phyloP scores from a whole-genome alignment of 1,139 yeast species.

The Suhomyces kunorum region DNA sequence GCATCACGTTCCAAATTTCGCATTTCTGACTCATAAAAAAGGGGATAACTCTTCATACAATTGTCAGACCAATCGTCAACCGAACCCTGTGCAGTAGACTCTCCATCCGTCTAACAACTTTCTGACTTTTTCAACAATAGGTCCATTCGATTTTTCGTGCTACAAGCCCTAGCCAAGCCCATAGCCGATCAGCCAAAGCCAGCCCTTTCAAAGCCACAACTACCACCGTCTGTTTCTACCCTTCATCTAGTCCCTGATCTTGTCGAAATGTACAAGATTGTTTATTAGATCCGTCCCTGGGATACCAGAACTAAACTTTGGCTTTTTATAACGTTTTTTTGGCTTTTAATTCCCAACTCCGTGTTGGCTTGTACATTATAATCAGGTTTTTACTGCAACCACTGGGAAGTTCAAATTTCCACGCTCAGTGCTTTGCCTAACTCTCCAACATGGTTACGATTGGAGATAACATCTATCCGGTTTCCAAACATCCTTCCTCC shows the following conservation, averaged over 20 bases:
- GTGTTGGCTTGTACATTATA: constrained; percentile 6
- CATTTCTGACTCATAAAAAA: constrained; percentile 13
- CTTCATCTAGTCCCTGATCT: constrained; percentile 1
- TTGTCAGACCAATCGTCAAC: constrained; percentile 1
- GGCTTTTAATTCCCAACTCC: constrained; percentile 5
- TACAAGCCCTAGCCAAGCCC: constrained; percentile 8
- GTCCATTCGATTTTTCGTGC: not conserved
- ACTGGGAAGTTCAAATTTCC: constrained; percentile 13
- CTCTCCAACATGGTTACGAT: constrained; percentile 20
- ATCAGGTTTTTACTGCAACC: constrained; percentile 1
- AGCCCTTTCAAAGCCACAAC: not conserved
- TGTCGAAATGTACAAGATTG: constrained; percentile 6
- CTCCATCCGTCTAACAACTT: not conserved
- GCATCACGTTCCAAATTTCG: not conserved
- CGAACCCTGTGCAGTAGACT: not conserved
- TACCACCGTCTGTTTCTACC: constrained; percentile 1
- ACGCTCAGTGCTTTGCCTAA: constrained; percentile 6
- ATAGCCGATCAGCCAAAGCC: constrained; percentile 1
- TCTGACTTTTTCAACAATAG: not conserved
- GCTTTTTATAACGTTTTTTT: constrained; percentile 4
- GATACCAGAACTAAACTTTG: constrained; percentile 3
- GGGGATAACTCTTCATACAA: constrained; percentile 7
- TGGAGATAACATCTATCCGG: constrained; percentile 15
- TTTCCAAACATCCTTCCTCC: constrained; percentile 8
- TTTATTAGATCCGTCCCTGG: constrained; percentile 5